A percentile compares a stretch with the other conserved stretches of the same genome.
phyloP scores from a whole-genome alignment of 495 filamentous ascomycete species.

The Penicillium canariense region DNA sequence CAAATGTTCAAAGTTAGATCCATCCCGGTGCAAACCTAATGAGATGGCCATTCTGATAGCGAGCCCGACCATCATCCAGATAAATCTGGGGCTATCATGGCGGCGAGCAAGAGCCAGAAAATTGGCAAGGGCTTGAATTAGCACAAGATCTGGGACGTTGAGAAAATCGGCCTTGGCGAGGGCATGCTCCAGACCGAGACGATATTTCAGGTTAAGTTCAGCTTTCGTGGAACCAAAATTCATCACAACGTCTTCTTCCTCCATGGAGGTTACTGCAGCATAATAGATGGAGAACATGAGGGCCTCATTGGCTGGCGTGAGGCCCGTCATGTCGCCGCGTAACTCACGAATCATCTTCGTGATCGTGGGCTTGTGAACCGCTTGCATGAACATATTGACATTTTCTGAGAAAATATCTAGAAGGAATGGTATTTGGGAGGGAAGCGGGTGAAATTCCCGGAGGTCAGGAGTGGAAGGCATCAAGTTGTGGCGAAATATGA shows the following conservation, averaged over 20 bases:
- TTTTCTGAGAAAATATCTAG: constrained; percentile 52
- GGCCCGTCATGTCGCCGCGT: constrained; percentile 28
- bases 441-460: constrained; percentile 47
- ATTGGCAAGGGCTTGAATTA: constrained; percentile 49
- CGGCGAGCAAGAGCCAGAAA: constrained; percentile 49
- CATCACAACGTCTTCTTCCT: constrained; percentile 48
- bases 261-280: constrained; percentile 56
- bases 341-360: constrained; percentile 43
- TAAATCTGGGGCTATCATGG: constrained; percentile 47
- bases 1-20: constrained; percentile 54
- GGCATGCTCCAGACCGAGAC: constrained; percentile 52
- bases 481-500: constrained; percentile 51
- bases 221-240: constrained; percentile 51
- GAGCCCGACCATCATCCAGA: constrained; percentile 63
- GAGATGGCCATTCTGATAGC: constrained; percentile 73
- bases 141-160: constrained; percentile 27
- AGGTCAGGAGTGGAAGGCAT: constrained; percentile 30
- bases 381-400: constrained; percentile 46
- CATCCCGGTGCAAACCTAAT: constrained; percentile 74
- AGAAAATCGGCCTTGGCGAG: constrained; percentile 57
- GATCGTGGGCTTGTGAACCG: constrained; percentile 54
- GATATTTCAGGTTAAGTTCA: constrained; percentile 51
- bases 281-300: constrained; percentile 62
- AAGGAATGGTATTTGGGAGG: constrained; percentile 52
- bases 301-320: constrained; percentile 50